These are phyloP conservation scores for Pseudodiploospora longispora DNA, from an alignment of 2,329 filamentous ascomycete genomes.

Conservation along the genomic window DNA sequence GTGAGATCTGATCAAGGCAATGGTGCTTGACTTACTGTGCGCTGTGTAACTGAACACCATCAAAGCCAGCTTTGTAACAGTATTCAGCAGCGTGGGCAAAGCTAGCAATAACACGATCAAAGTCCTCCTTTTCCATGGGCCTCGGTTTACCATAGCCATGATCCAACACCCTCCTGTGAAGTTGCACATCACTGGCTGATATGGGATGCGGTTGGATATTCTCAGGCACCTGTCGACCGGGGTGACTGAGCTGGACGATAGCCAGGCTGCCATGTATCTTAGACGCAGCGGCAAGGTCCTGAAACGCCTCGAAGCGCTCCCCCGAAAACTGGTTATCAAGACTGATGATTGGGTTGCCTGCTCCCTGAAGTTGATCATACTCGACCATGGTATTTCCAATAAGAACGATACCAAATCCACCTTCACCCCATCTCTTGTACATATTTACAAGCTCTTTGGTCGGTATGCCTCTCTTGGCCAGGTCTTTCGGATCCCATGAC, in stretches of 20 bases:
- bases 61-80: slow-evolving; percentile 52
- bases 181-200: slow-evolving; percentile 30
- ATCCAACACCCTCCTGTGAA: slow-evolving; percentile 16
- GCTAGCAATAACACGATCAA: slow-evolving; percentile 37
- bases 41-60: slow-evolving; percentile 42
- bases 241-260: slow-evolving; percentile 29
- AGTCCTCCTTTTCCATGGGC: slow-evolving; percentile 39
- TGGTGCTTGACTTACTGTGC: slow-evolving; percentile 28
- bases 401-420: not conserved
- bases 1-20: too few relatives aligned
- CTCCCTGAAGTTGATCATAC: not conserved
- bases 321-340: not conserved
- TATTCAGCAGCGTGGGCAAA: slow-evolving; percentile 56
- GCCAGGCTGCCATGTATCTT: not conserved
- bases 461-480: not conserved
- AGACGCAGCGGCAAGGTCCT: not conserved
- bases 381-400: not conserved
- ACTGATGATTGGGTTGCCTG: not conserved
- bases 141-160: slow-evolving; percentile 38
- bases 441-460: not conserved
- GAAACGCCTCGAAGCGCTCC: not conserved
- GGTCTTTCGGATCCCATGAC: not conserved
- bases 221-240: slow-evolving; percentile 30
- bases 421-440: not conserved
- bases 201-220: slow-evolving; percentile 25